Conservation (phyloP, 139 green algal genomes). For the Tetraselmis chui region DNA sequence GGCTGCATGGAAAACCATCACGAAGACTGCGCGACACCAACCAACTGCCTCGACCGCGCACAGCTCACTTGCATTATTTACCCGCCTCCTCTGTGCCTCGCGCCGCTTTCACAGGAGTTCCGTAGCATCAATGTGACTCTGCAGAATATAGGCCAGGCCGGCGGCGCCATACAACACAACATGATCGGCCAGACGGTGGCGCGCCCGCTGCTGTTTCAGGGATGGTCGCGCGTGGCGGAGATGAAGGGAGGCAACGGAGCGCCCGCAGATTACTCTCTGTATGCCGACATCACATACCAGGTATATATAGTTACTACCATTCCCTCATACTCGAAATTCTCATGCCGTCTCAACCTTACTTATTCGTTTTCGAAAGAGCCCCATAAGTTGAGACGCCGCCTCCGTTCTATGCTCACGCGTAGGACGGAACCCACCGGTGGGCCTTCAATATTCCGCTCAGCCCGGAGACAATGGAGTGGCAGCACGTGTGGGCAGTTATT, state of each 20-base stretch:
- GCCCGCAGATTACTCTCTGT: not conserved
- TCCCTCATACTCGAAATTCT: too few relatives aligned
- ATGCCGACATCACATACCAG: conserved; percentile 4
- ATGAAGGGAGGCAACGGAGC: not conserved
- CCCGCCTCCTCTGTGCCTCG: not conserved
- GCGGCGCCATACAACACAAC: not conserved
- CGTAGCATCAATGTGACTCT: not conserved
- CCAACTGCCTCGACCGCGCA: not conserved
- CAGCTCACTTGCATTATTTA: not conserved
- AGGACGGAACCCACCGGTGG: conserved; percentile 1
- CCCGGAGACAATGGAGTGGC: not conserved
- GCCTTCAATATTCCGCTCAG: not conserved
- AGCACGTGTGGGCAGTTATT: not conserved
- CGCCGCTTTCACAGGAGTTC: not conserved
- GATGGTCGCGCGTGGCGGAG: not conserved
- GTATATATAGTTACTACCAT: too few relatives aligned
- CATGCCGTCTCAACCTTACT: too few relatives aligned
- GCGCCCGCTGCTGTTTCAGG: not conserved
- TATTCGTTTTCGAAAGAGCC: too few relatives aligned
- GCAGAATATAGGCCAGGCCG: not conserved
- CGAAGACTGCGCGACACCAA: not conserved
- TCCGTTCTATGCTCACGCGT: too few relatives aligned
- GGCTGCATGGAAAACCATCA: too few relatives aligned
- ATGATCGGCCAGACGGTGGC: not conserved
- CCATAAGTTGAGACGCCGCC: too few relatives aligned